A percentile compares a stretch with the other conserved stretches of the same genome.
Conservation (phyloP, 2,329 filamentous ascomycete genomes). For the Microdochium paspali region DNA sequence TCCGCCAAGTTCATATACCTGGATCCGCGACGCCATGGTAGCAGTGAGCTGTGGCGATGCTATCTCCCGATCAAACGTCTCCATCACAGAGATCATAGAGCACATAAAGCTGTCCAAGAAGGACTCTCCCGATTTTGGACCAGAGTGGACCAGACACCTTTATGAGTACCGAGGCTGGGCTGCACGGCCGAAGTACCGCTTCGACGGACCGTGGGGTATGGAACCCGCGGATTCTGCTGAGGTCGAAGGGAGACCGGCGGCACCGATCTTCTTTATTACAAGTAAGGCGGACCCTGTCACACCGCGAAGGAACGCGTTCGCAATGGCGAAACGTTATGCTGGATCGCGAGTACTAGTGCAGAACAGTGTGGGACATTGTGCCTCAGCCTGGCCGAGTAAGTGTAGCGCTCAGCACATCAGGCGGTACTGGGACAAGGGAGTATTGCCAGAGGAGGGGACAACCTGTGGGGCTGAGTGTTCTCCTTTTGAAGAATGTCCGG, state of each 20-base stretch:
- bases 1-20: neutral
- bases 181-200: slow-evolving; percentile 28
- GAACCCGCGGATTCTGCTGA: slow-evolving; percentile 9
- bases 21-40: slow-evolving; percentile 10
- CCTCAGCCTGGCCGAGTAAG: slow-evolving; percentile 1
- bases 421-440: slow-evolving; percentile 5
- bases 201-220: slow-evolving; percentile 18
- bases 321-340: slow-evolving; percentile 8
- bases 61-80: slow-evolving; percentile 10
- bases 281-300: slow-evolving; percentile 36
- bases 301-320: slow-evolving; percentile 25
- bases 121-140: slow-evolving; percentile 20
- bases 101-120: slow-evolving; percentile 17
- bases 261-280: slow-evolving; percentile 33
- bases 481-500: slow-evolving; percentile 11
- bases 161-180: slow-evolving; percentile 28
- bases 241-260: slow-evolving; percentile 22
- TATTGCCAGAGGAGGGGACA: slow-evolving; percentile 5
- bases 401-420: slow-evolving; percentile 6
- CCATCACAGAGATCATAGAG: slow-evolving; percentile 13
- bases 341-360: slow-evolving; percentile 9
- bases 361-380: slow-evolving; percentile 10
- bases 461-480: slow-evolving; percentile 8
- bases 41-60: slow-evolving; percentile 27
- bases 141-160: slow-evolving; percentile 23